Percentiles rank a stretch among this genome's conserved stretches.
These are phyloP conservation scores for Pseudozyma pruni DNA, from an alignment of 1,284 basidiomycete genomes.

Conservation along the genomic window DNA sequence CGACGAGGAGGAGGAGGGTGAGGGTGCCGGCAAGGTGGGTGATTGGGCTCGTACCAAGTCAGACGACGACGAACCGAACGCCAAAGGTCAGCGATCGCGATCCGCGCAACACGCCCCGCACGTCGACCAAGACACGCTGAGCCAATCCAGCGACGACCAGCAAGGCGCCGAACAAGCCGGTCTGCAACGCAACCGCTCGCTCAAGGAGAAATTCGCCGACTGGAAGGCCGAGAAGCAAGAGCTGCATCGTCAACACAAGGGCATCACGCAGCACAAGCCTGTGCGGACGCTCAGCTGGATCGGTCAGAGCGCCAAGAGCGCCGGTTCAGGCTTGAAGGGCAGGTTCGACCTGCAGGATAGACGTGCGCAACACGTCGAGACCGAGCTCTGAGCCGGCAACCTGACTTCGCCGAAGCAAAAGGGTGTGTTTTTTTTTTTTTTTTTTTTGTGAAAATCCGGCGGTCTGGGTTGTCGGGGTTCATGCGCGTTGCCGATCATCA, in stretches of 20 bases:
- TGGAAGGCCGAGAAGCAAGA: constrained; percentile 52
- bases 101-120: too few species aligned
- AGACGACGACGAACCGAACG: constrained; percentile 7
- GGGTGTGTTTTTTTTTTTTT: not conserved
- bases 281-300: constrained; percentile 49
- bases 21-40: too few species aligned
- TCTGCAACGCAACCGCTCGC: constrained; percentile 4
- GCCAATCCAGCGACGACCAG: too few species aligned
- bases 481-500: too few species aligned
- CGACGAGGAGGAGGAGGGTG: not conserved
- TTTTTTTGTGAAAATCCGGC: too few species aligned
- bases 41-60: too few species aligned
- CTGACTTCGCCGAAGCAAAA: too few species aligned
- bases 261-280: constrained; percentile 46
- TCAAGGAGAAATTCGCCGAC: constrained; percentile 41
- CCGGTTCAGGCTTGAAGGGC: constrained; percentile 9
- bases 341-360: constrained; percentile 40
- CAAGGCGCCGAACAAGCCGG: too few species aligned
- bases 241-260: constrained; percentile 45
- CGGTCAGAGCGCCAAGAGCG: constrained; percentile 17
- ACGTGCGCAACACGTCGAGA: constrained; percentile 33
- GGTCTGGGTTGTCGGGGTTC: too few species aligned
- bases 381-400: constrained; percentile 34
- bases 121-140: too few species aligned
- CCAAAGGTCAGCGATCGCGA: too few species aligned